Percentiles rank a stretch among this genome's conserved stretches.
phyloP scores from a whole-genome alignment of 768 basidiomycete genomes.

The Clavulina sp. region DNA sequence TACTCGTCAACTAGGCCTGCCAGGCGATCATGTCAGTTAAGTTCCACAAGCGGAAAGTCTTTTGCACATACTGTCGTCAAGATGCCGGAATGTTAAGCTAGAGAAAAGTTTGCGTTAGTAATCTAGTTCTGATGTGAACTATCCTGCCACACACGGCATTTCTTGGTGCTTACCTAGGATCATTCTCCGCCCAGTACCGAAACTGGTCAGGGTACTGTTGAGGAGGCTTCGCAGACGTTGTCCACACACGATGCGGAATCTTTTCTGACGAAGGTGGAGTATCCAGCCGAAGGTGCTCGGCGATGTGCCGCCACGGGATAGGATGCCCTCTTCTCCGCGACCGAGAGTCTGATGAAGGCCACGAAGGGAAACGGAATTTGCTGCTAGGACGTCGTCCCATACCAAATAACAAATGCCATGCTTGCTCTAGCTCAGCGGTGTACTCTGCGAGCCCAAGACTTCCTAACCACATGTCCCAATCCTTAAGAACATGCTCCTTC shows the following conservation, averaged over 20 bases:
- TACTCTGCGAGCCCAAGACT: neutral
- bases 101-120: too few species aligned
- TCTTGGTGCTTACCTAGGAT: neutral
- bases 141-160: too few species aligned
- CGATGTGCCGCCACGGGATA: neutral
- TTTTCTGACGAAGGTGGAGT: too few species aligned
- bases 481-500: too few species aligned
- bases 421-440: neutral
- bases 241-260: slow-evolving; percentile 1
- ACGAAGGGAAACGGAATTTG: too few species aligned
- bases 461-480: neutral
- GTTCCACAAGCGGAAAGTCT: too few species aligned
- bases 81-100: neutral
- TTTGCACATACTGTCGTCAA: neutral
- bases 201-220: neutral
- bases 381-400: neutral
- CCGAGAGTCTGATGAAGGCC: too few species aligned
- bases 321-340: too few species aligned
- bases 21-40: too few species aligned
- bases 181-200: neutral
- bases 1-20: neutral
- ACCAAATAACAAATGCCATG: neutral
- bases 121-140: too few species aligned
- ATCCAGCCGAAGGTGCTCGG: neutral
- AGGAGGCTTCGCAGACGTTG: neutral